Evolutionary conservation across 441 rosid genomes (phyloP).

Genomic region (Pelargonium myrrhifolium): DNA sequence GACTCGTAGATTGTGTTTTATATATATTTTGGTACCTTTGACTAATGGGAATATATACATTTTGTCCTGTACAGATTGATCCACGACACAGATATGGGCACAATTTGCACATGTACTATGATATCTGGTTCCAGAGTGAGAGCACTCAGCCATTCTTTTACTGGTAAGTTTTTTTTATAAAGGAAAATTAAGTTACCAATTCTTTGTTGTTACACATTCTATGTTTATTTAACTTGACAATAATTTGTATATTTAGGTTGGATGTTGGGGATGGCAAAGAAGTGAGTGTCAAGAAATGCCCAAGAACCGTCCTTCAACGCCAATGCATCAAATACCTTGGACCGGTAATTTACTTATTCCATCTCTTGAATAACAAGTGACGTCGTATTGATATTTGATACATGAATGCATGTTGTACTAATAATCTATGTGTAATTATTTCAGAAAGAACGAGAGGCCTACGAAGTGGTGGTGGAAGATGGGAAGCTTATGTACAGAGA

Average conservation of each 20-base stretch:
- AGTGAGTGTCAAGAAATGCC: slow-evolving; percentile 40
- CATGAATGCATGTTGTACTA: background rate
- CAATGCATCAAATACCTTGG: too few species aligned
- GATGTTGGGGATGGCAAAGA: slow-evolving; percentile 84
- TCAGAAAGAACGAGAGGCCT: slow-evolving; percentile 70
- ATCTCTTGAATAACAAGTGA: too few species aligned
- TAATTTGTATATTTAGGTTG: slow-evolving; percentile 45
- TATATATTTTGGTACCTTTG: too few species aligned
- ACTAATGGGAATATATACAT: background rate
- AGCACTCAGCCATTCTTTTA: slow-evolving; percentile 60
- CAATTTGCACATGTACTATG: slow-evolving; percentile 55
- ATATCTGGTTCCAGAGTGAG: slow-evolving; percentile 49
- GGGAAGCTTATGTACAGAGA: slow-evolving; percentile 53
- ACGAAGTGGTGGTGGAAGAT: slow-evolving; percentile 52
- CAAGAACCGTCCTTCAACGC: slow-evolving; percentile 43
- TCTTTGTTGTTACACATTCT: too few species aligned
- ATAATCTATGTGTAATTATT: background rate
- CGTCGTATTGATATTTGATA: too few species aligned
- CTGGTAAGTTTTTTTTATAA: slow-evolving; percentile 31
- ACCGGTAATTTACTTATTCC: slow-evolving; percentile 36
- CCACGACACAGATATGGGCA: slow-evolving; percentile 70
- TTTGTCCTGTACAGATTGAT: slow-evolving; percentile 37
- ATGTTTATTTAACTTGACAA: background rate
- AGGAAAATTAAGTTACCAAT: background rate
- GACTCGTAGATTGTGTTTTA: too few species aligned